Percentiles rank a stretch among this genome's conserved stretches.
Evolutionary conservation across 495 filamentous ascomycete species (phyloP).

Genomic region (Penicillium cinerascens): DNA sequence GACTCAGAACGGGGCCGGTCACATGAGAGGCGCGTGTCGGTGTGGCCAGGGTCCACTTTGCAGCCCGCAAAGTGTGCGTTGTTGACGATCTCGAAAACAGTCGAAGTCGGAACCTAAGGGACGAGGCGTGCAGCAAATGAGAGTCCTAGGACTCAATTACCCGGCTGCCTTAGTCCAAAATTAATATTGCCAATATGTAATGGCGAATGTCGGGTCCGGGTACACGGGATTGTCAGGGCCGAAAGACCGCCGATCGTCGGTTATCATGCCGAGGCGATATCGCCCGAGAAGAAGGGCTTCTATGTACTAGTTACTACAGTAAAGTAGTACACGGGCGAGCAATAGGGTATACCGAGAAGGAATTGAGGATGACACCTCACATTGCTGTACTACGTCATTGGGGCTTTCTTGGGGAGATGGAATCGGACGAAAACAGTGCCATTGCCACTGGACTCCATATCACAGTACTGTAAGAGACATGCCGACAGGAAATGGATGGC

Average conservation of each 20-base stretch:
- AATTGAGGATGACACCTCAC: not conserved
- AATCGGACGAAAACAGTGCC: not conserved
- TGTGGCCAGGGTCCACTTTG: not conserved
- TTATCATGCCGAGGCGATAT: too few relatives aligned
- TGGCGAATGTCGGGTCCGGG: not conserved
- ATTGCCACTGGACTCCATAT: not conserved
- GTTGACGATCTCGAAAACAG: not conserved
- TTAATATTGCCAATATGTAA: not conserved
- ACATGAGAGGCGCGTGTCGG: constrained; percentile 1
- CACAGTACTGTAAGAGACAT: not conserved
- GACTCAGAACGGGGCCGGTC: constrained; percentile 10
- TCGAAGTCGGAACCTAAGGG: not conserved
- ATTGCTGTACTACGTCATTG: not conserved
- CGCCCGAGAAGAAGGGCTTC: not conserved
- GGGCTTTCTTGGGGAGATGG: not conserved
- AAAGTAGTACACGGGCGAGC: too few relatives aligned
- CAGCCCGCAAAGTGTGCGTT: not conserved
- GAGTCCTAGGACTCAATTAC: not conserved
- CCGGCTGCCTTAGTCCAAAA: not conserved
- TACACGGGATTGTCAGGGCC: not conserved
- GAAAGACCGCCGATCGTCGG: not conserved
- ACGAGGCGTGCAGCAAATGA: not conserved
- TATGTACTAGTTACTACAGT: too few relatives aligned
- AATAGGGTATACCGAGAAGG: not conserved
- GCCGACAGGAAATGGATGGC: not conserved